phyloP scores from a whole-genome alignment of 2,329 filamentous ascomycete species.

The Anthostomella pinea region DNA sequence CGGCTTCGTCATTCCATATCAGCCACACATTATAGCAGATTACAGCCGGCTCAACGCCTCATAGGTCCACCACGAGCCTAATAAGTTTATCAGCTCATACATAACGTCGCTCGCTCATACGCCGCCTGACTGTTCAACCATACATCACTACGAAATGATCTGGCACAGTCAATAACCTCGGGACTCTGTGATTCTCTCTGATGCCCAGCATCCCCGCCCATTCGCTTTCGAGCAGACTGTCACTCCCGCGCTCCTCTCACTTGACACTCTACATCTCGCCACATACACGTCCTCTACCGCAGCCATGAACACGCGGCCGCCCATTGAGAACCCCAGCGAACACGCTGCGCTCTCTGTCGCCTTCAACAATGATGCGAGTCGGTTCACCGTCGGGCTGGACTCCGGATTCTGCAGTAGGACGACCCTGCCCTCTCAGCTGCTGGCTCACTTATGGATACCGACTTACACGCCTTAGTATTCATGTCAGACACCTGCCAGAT shows the following conservation, averaged over 20 bases:
- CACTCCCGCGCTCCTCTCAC: slow-evolving; percentile 10
- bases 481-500: slow-evolving; percentile 69
- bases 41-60: no score
- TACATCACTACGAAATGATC: no score
- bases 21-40: no score
- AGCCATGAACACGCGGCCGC: slow-evolving; percentile 83
- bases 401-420: slow-evolving; percentile 77
- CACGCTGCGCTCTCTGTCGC: slow-evolving; percentile 77
- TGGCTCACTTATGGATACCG: not conserved
- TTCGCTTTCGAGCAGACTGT: slow-evolving; percentile 13
- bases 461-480: slow-evolving; percentile 56
- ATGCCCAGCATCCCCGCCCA: slow-evolving; percentile 21
- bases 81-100: no score
- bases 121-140: no score
- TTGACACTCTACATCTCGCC: slow-evolving; percentile 3
- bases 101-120: no score
- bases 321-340: slow-evolving; percentile 73
- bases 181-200: slow-evolving; percentile 20
- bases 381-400: slow-evolving; percentile 84
- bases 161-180: slow-evolving; percentile 9
- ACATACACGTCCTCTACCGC: slow-evolving; percentile 8
- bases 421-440: slow-evolving; percentile 1
- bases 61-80: no score
- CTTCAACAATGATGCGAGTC: slow-evolving; percentile 82
- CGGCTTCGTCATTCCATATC: no score